Percentiles rank a stretch among this genome's conserved stretches.
Evolutionary conservation across 345 rosid species (phyloP).

Genomic region (Populus alba): DNA sequence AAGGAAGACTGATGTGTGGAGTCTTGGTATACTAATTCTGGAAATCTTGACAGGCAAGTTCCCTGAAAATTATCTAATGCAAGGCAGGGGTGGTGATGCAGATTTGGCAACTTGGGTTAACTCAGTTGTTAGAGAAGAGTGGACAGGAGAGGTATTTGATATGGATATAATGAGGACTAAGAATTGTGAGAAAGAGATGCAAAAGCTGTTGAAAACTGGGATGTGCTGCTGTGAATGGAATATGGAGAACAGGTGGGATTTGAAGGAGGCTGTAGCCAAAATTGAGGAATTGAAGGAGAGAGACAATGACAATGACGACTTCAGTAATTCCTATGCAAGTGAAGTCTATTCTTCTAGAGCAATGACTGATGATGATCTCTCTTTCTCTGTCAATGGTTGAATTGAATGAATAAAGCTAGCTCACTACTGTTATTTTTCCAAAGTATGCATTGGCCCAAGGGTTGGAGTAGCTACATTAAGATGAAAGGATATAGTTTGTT

Average conservation of each 20-base stretch:
- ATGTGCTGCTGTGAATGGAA: constrained; percentile 83
- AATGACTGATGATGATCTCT: constrained; percentile 52
- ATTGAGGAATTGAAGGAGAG: constrained; percentile 59
- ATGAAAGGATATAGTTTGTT: background rate
- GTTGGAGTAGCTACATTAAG: background rate
- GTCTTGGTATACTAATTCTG: constrained; percentile 76
- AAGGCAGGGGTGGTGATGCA: constrained; percentile 49
- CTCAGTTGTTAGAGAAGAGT: constrained; percentile 68
- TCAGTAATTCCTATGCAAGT: constrained; percentile 48
- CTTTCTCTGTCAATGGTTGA: constrained; percentile 41
- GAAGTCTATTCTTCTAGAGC: constrained; percentile 63
- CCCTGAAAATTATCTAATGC: constrained; percentile 66
- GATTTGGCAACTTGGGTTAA: constrained; percentile 79
- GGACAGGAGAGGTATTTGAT: constrained; percentile 85
- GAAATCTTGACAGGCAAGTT: constrained; percentile 81
- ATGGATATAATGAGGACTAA: constrained; percentile 63
- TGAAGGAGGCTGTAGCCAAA: constrained; percentile 54
- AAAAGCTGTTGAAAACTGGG: constrained; percentile 77
- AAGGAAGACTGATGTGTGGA: constrained; percentile 77
- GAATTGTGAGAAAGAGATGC: constrained; percentile 66
- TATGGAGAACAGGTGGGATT: constrained; percentile 62
- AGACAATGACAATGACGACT: constrained; percentile 45
- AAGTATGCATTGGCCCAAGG: background rate
- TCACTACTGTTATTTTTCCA: background rate
- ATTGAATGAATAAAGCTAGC: background rate